Base-by-base conservation (phyloP, 495 filamentous ascomycete species). In the Achaetomiella virescens region DNA sequence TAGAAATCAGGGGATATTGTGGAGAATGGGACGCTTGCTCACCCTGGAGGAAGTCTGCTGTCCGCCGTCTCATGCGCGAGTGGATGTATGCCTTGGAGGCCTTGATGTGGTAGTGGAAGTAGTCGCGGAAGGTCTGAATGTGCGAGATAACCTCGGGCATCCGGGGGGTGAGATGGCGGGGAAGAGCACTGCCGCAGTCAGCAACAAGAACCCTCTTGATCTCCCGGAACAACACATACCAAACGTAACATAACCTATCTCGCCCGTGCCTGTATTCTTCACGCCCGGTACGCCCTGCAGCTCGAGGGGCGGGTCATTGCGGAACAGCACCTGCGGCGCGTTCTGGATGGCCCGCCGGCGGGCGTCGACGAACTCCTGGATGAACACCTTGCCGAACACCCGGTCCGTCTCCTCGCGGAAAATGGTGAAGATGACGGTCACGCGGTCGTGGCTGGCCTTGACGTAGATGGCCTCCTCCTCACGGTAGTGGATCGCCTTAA, bases 51-150 rank as follows among this genome's bases (percentile, higher is more conserved):
- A 97, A 97, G 70, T 99, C 95, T 33, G 95, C 95, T 20, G 95
- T 97, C 66, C 93, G 82, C 72, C 90, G 86, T 61, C 93, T 84
- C 93, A 99, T 99, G 65, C 93, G 82, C 12, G 90, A 92, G 78
- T 99, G 93, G 62, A 99, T 97, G 70, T 96, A 98, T 42, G 95
- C 93, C 64, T 69, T 97, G 44, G 92, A 95, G 25, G 93, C 93
- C 74, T 99, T 99, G 77, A 99, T 99, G 73, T 99, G 93, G 70
- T 99, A 99, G 70, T 99, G 93, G 80, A 99, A 99, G 71, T 99
- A 97, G 65, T 97, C 95, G 55, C 93, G 88, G 88, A 99, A 99
- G 17, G 92, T 99, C 74, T 99, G 95, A 62, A 99, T 96, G 66
- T 99, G 93, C 36, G 90, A 96, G 63, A 99, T 97, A 68, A 89